A percentile compares a stretch with the other conserved stretches of the same genome.
These are phyloP conservation scores for Arthrobotrys entomopaga DNA, from an alignment of 2,329 filamentous ascomycete species.

Conservation along the genomic window DNA sequence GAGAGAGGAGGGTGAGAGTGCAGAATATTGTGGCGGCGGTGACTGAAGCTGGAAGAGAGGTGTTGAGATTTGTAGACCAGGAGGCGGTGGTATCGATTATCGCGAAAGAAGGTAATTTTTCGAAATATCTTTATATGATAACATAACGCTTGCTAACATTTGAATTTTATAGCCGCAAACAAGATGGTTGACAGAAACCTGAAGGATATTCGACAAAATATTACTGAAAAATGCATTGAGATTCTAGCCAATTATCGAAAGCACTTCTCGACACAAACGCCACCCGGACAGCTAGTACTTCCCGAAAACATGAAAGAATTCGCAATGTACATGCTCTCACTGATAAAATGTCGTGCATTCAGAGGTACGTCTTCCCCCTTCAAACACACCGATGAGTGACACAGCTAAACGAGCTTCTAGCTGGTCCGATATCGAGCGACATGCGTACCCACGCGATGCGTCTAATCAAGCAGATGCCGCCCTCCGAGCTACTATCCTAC, in stretches of 20 bases:
- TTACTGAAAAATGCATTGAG: conserved; percentile 93
- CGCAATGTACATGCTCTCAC: conserved; percentile 90
- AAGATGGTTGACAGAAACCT: conserved; percentile 79
- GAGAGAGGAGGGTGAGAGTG: conserved; percentile 89
- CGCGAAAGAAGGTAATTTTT: conserved; percentile 77
- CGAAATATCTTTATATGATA: not conserved
- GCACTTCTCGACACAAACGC: conserved; percentile 85
- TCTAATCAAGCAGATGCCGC: conserved; percentile 87
- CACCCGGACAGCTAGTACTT: conserved; percentile 90
- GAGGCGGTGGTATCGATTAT: conserved; percentile 89
- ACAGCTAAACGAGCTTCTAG: conserved; percentile 61
- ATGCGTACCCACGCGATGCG: conserved; percentile 90
- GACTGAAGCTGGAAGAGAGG: conserved; percentile 82
- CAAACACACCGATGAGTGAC: not conserved
- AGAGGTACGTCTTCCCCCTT: conserved; percentile 68
- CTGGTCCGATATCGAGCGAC: conserved; percentile 88
- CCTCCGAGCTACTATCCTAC: conserved; percentile 85
- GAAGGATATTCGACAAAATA: conserved; percentile 82
- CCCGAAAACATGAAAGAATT: conserved; percentile 97
- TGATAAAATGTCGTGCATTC: conserved; percentile 90
- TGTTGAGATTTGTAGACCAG: conserved; percentile 93
- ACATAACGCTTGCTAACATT: conserved; percentile 56
- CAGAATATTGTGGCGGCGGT: conserved; percentile 93
- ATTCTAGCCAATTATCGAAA: conserved; percentile 92
- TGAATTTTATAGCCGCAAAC: conserved; percentile 73